Conservation (phyloP, 352 stramenopile genomes). For the Phytophthora podocarpi region DNA sequence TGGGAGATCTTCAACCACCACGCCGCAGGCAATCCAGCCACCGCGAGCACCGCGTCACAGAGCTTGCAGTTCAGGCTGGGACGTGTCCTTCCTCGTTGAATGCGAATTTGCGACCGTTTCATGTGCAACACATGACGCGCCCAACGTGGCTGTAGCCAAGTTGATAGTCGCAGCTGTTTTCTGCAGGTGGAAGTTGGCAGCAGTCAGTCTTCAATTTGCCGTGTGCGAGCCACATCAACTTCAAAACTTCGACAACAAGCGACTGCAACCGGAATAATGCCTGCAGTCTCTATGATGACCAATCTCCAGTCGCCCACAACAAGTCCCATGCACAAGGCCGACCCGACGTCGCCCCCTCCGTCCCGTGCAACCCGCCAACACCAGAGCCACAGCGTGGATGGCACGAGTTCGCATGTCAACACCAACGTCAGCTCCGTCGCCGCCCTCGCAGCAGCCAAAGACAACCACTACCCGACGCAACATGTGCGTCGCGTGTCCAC, state of each 20-base stretch:
- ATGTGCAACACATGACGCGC: not conserved
- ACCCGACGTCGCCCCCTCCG: not conserved
- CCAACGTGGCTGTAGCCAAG: not conserved
- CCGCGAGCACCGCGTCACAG: not conserved
- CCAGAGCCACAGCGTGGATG: slow-evolving; percentile 56
- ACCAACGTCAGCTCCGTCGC: slow-evolving; percentile 17
- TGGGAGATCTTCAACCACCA: slow-evolving; percentile 5
- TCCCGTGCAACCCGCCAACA: slow-evolving; percentile 39
- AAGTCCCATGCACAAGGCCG: slow-evolving; percentile 1
- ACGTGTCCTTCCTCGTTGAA: slow-evolving; percentile 1
- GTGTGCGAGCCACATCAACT: not conserved
- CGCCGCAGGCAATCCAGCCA: not conserved
- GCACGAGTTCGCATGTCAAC: slow-evolving; percentile 15
- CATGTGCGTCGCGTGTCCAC: slow-evolving; percentile 56
- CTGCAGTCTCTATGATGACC: slow-evolving; percentile 1
- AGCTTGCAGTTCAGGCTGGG: too few species aligned
- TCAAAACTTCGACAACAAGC: not conserved
- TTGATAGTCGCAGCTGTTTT: too few species aligned
- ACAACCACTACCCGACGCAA: slow-evolving; percentile 10
- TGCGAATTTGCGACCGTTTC: slow-evolving; percentile 14
- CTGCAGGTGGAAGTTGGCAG: too few species aligned
- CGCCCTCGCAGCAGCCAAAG: slow-evolving; percentile 9
- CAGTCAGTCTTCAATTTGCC: slow-evolving; percentile 3
- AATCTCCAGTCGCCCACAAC: not conserved
- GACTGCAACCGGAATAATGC: too few species aligned